Percentiles rank a stretch among this genome's conserved stretches.
phyloP scores from a whole-genome alignment of 495 filamentous ascomycete genomes.

The Tricharina praecox region DNA sequence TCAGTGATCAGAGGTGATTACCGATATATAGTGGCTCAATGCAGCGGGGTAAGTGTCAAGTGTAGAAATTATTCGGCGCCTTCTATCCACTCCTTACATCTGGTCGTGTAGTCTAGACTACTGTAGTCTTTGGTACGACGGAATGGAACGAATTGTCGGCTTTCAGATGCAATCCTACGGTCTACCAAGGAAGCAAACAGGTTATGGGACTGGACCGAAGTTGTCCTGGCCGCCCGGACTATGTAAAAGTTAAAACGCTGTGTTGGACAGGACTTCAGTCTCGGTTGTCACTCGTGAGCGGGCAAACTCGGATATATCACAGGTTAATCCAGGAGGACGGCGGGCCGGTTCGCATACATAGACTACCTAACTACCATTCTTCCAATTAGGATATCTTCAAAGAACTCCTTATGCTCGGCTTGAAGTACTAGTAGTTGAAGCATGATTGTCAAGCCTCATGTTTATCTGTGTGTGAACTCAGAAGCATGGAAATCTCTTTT shows the following conservation, averaged over 20 bases:
- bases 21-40: neutral
- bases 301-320: no score
- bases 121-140: neutral
- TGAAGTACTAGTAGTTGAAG: no score
- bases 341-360: no score
- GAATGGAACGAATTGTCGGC: neutral
- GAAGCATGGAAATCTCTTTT: no score
- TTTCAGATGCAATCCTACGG: neutral
- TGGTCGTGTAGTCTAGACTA: no score
- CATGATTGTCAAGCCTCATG: no score
- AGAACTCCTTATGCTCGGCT: no score
- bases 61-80: neutral
- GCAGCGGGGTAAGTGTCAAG: neutral
- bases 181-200: neutral
- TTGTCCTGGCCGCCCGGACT: neutral
- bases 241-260: no score
- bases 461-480: no score
- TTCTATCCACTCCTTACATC: neutral
- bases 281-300: neutral
- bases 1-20: neutral
- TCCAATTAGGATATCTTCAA: no score
- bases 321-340: no score
- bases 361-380: no score
- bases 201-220: neutral
- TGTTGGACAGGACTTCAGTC: neutral